A percentile compares a stretch with the other conserved stretches of the same genome.
These are phyloP conservation scores for Symbiodinium pilosum DNA, from an alignment of 73 alveolate species.

Conservation along the genomic window DNA sequence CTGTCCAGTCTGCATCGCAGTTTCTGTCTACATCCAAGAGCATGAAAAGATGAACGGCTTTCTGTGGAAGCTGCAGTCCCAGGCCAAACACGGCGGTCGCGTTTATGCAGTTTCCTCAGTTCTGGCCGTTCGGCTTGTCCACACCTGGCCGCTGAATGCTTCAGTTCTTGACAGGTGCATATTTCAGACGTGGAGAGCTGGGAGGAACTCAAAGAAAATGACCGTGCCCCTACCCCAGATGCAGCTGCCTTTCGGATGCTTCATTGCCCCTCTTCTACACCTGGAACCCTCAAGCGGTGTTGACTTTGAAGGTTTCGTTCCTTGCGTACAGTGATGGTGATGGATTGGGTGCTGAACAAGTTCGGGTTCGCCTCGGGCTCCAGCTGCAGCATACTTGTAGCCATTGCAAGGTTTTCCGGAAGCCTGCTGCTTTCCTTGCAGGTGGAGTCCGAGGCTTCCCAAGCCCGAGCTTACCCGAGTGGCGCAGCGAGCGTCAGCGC, in stretches of 20 bases:
- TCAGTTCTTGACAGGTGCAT: not conserved
- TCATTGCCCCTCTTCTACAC: too few relatives aligned
- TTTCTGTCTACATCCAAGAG: too few relatives aligned
- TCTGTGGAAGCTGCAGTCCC: not conserved
- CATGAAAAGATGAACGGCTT: too few relatives aligned
- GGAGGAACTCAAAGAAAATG: conserved; percentile 41
- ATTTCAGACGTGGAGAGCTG: conserved; percentile 80
- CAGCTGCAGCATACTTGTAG: not conserved
- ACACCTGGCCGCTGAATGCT: not conserved
- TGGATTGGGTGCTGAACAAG: conserved; percentile 92
- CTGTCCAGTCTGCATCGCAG: too few relatives aligned
- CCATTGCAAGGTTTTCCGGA: not conserved
- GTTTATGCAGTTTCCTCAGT: conserved; percentile 28
- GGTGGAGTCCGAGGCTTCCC: not conserved
- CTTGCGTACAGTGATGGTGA: conserved; percentile 65
- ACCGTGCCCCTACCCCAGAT: not conserved
- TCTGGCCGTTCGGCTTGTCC: not conserved
- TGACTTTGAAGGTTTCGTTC: conserved; percentile 8
- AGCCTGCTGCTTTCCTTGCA: not conserved
- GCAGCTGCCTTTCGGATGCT: too few relatives aligned
- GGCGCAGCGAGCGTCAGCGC: not conserved
- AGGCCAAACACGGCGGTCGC: conserved; percentile 80
- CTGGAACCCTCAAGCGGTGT: not conserved
- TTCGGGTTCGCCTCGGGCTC: not conserved
- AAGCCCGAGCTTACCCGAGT: not conserved